Conservation (phyloP, 495 filamentous ascomycete species). For the Aspergillus kassunensis region DNA sequence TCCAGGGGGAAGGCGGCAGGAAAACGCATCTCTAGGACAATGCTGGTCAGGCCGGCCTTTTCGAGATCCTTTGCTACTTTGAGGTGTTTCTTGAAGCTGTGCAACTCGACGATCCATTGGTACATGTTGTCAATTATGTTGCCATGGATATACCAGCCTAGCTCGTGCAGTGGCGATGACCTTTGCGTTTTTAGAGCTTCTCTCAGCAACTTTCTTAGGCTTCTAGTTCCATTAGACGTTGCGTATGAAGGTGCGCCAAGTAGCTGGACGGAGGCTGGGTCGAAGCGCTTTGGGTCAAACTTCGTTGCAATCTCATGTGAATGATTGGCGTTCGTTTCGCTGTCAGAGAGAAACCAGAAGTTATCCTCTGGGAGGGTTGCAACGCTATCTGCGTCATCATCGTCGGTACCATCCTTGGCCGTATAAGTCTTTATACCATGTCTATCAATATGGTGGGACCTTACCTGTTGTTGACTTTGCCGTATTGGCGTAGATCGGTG, state of each 20-base stretch:
- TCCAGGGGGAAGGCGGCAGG: slow-evolving; percentile 66
- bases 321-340: not conserved
- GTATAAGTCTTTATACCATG: not conserved
- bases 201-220: slow-evolving; percentile 60
- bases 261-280: slow-evolving; percentile 50
- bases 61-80: slow-evolving; percentile 78
- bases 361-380: slow-evolving; percentile 16
- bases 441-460: not conserved
- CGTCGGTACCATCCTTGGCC: not conserved
- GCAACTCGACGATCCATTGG: slow-evolving; percentile 91
- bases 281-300: slow-evolving; percentile 63
- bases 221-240: slow-evolving; percentile 55
- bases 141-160: slow-evolving; percentile 82
- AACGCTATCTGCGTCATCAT: slow-evolving; percentile 10
- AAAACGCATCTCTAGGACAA: slow-evolving; percentile 82
- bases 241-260: slow-evolving; percentile 66
- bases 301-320: slow-evolving; percentile 39
- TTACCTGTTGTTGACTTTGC: not conserved
- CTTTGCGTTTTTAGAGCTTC: slow-evolving; percentile 61
- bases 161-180: slow-evolving; percentile 56
- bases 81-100: slow-evolving; percentile 68
- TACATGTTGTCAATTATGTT: slow-evolving; percentile 65
- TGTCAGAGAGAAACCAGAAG: not conserved
- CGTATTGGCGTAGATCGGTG: slow-evolving; percentile 17
- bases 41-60: slow-evolving; percentile 50